Percentiles rank a stretch among this genome's conserved stretches.
Evolutionary conservation across 2,329 filamentous ascomycete genomes (phyloP).

Genomic region (Apiospora marii): DNA sequence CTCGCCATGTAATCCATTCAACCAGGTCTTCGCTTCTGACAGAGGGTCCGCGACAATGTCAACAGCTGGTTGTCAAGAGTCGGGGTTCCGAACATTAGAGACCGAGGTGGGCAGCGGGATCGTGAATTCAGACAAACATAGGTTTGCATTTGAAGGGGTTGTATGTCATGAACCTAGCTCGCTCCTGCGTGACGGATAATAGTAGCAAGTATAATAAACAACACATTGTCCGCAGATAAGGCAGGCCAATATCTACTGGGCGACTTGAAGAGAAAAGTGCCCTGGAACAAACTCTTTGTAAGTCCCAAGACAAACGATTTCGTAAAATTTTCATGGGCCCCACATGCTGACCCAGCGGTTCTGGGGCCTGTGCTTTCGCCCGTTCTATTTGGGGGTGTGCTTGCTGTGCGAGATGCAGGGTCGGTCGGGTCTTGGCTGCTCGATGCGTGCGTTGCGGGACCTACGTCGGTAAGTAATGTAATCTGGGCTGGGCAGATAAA

Average conservation of each 20-base stretch:
- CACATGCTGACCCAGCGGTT: constrained; percentile 10
- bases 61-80: background rate
- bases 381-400: constrained; percentile 18
- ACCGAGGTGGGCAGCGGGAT: background rate
- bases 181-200: background rate
- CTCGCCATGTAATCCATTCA: background rate
- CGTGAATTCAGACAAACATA: background rate
- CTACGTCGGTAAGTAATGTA: background rate
- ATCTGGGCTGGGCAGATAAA: too few relatives aligned
- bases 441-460: background rate
- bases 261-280: background rate
- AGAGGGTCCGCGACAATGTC: background rate
- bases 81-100: background rate
- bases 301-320: constrained; percentile 42
- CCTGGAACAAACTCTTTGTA: constrained; percentile 39
- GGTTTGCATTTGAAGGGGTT: background rate
- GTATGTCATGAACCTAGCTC: background rate
- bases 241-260: background rate
- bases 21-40: background rate
- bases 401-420: constrained; percentile 12
- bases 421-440: background rate
- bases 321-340: constrained; percentile 40
- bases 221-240: background rate
- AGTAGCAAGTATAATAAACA: background rate
- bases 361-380: constrained; percentile 14